Evolutionary conservation across 1,139 yeast species (phyloP).

Genomic region (Yamadazyma songkhlaensis): DNA sequence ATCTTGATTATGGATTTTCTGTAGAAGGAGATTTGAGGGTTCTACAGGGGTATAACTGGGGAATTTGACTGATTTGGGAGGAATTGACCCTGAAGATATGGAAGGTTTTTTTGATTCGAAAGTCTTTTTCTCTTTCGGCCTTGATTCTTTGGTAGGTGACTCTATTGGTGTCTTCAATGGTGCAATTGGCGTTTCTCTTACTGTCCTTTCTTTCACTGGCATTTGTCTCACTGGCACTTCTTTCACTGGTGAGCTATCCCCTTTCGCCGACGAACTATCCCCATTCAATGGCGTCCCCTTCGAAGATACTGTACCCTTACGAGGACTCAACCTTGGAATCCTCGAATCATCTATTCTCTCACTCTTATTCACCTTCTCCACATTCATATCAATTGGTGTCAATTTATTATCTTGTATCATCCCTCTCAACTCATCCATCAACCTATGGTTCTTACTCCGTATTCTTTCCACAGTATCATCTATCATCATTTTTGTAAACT

Average conservation of each 20-base stretch:
- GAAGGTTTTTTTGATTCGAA: not conserved
- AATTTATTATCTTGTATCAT: slow-evolving; percentile 8
- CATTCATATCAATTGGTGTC: slow-evolving; percentile 6
- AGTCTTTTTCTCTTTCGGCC: not conserved
- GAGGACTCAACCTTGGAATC: too few relatives aligned
- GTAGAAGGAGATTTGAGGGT: slow-evolving; percentile 6
- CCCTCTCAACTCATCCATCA: slow-evolving; percentile 6
- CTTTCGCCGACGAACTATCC: too few relatives aligned
- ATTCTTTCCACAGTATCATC: slow-evolving; percentile 10
- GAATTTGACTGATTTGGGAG: not conserved
- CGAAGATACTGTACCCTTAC: too few relatives aligned
- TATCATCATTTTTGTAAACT: slow-evolving; percentile 1
- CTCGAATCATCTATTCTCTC: slow-evolving; percentile 53
- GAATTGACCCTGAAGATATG: not conserved
- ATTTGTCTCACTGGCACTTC: too few relatives aligned
- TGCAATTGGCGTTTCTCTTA: too few relatives aligned
- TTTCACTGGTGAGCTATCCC: too few relatives aligned
- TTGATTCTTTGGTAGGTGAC: too few relatives aligned
- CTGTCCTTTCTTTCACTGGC: too few relatives aligned
- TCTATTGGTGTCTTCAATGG: too few relatives aligned
- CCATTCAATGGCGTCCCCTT: too few relatives aligned
- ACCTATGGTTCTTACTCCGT: slow-evolving; percentile 5
- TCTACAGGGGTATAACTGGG: too few relatives aligned
- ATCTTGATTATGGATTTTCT: slow-evolving; percentile 7
- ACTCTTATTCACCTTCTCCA: slow-evolving; percentile 29